Conservation (phyloP, 1,139 yeast species). For the Saccharomyces pastorianus region DNA sequence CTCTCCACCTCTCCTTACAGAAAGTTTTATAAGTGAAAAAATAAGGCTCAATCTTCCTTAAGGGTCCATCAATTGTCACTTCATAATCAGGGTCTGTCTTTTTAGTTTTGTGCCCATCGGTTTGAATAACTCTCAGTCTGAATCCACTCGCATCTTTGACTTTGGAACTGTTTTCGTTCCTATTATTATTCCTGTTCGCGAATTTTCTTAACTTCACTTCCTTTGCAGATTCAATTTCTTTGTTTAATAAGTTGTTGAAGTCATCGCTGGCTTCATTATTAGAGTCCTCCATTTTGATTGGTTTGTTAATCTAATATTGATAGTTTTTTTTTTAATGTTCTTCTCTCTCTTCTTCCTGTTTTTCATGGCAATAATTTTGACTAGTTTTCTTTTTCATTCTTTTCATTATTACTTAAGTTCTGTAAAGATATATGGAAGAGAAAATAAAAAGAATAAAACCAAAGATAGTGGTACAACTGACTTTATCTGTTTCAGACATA, state of each 20-base stretch:
- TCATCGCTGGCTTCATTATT: background rate
- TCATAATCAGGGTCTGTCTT: constrained; percentile 31
- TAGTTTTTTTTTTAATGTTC: background rate
- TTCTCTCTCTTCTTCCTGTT: background rate
- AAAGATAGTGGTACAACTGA: background rate
- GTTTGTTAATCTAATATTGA: background rate
- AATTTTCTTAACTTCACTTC: constrained; percentile 10
- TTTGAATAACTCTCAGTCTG: constrained; percentile 24
- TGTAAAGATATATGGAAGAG: constrained; percentile 2
- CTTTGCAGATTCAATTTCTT: background rate
- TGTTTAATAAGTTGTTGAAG: background rate
- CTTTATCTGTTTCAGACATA: background rate
- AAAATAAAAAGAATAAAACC: background rate
- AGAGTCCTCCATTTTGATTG: background rate
- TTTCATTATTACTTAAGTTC: background rate
- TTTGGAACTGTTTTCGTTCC: constrained; percentile 13
- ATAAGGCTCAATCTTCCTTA: constrained; percentile 76
- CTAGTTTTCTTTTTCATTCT: background rate
- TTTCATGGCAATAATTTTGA: background rate
- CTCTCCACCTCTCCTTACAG: constrained; percentile 89
- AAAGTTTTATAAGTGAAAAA: constrained; percentile 82
- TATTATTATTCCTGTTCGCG: constrained; percentile 11
- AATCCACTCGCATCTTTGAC: constrained; percentile 29
- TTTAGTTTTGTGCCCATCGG: constrained; percentile 19
- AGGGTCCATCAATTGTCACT: constrained; percentile 43